Evolutionary conservation across 208 protist species (phyloP).

Genomic region (Leishmania aethiopica): DNA sequence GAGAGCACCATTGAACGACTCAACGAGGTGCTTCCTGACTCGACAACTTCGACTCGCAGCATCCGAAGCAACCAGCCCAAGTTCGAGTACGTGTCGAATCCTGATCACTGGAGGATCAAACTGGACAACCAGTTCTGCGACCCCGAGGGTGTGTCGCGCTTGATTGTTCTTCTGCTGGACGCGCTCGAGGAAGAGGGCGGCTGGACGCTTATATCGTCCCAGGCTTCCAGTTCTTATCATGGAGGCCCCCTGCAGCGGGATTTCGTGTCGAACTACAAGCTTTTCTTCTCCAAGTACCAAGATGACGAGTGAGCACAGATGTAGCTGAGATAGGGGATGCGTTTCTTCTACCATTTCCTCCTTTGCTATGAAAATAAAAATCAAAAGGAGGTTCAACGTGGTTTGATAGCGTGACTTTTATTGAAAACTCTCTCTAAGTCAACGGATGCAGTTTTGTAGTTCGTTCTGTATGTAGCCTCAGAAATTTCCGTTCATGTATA

Average conservation of each 20-base stretch:
- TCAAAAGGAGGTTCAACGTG: neutral
- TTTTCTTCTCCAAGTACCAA: constrained; percentile 78
- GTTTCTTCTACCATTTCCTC: constrained; percentile 13
- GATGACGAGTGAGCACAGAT: constrained; percentile 42
- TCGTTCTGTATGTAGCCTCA: neutral
- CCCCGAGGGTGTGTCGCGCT: constrained; percentile 67
- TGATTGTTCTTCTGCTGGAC: constrained; percentile 88
- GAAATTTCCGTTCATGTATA: constrained; percentile 8
- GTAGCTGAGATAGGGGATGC: neutral
- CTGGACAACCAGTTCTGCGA: constrained; percentile 88
- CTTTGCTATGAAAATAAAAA: neutral
- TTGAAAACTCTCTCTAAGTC: neutral
- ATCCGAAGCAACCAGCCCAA: constrained; percentile 55
- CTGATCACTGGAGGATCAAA: constrained; percentile 85
- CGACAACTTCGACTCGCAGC: constrained; percentile 82
- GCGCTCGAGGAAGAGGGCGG: constrained; percentile 86
- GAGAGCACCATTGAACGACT: constrained; percentile 87
- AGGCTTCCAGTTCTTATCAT: constrained; percentile 46
- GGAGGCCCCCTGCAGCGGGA: constrained; percentile 58
- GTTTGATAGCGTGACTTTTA: neutral
- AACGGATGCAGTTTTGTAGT: neutral
- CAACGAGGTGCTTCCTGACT: constrained; percentile 75
- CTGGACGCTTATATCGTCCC: constrained; percentile 82
- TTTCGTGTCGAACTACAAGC: constrained; percentile 70
- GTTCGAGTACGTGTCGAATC: constrained; percentile 79